A percentile compares a stretch with the other conserved stretches of the same genome.
phyloP scores from a whole-genome alignment of 2,329 filamentous ascomycete species.

The Cercospora brassicicola region DNA sequence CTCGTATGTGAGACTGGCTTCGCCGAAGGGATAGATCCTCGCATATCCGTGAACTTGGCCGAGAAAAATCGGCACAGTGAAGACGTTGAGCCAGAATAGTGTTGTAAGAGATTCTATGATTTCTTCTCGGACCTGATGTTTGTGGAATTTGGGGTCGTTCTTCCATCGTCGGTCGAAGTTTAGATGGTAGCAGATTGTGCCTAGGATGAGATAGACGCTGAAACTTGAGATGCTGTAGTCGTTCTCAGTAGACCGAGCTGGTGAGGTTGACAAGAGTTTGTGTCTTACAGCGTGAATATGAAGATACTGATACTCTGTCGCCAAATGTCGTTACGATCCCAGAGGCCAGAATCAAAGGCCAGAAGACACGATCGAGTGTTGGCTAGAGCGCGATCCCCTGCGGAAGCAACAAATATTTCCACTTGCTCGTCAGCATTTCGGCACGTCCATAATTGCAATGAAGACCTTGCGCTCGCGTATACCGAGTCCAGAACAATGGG shows the following conservation, averaged over 20 bases:
- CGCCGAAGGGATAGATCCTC: background rate
- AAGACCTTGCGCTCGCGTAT: background rate
- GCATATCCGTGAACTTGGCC: background rate
- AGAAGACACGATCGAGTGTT: background rate
- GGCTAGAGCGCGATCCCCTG: background rate
- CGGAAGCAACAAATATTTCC: background rate
- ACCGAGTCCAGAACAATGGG: background rate
- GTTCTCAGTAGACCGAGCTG: background rate
- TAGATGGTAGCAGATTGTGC: background rate
- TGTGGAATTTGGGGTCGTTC: background rate
- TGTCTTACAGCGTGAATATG: background rate
- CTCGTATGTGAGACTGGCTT: background rate
- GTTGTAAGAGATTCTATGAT: background rate
- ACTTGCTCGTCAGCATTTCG: background rate
- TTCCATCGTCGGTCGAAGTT: background rate
- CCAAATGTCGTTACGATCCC: background rate
- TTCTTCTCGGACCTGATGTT: background rate
- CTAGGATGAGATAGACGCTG: background rate
- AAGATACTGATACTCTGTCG: background rate
- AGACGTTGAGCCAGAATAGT: background rate
- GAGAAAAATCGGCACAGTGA: background rate
- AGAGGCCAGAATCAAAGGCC: background rate
- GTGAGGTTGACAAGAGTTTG: background rate
- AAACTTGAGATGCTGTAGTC: background rate
- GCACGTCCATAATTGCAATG: background rate